Evolutionary conservation across 805 yeast genomes (phyloP).

Genomic region (Metschnikowia peoriensis): DNA sequence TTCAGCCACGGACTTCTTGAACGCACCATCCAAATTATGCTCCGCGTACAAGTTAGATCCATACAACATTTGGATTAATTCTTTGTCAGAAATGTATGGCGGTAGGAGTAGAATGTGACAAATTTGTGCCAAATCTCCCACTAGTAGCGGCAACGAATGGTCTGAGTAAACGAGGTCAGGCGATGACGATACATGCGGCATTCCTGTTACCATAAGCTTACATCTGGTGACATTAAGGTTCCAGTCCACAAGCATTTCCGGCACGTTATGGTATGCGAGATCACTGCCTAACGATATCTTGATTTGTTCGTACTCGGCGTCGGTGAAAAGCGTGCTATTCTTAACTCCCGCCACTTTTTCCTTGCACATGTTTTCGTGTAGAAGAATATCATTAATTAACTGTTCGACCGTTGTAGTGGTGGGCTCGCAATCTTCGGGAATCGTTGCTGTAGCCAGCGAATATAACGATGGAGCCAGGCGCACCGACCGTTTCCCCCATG

Average conservation of each 20-base stretch:
- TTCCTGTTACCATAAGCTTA: constrained; percentile 39
- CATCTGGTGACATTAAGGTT: constrained; percentile 51
- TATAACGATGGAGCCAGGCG: constrained; percentile 45
- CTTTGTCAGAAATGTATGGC: constrained; percentile 43
- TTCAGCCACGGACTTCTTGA: constrained; percentile 48
- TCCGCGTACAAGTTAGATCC: constrained; percentile 47
- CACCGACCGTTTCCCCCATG: constrained; percentile 35
- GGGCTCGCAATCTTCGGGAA: constrained; percentile 45
- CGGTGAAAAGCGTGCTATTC: constrained; percentile 7
- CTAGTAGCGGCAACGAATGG: constrained; percentile 36
- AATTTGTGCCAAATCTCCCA: constrained; percentile 41
- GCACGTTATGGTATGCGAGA: constrained; percentile 34
- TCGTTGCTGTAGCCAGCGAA: constrained; percentile 42
- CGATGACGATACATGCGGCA: constrained; percentile 38
- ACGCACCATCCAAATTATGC: constrained; percentile 43
- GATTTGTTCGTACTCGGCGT: constrained; percentile 27
- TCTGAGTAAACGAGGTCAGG: constrained; percentile 35
- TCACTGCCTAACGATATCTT: constrained; percentile 42
- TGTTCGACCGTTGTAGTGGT: constrained; percentile 43
- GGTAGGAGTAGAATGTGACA: constrained; percentile 41
- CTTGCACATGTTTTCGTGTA: constrained; percentile 33
- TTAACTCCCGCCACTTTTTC: constrained; percentile 16
- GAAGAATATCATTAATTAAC: constrained; percentile 40
- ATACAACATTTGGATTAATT: constrained; percentile 39
- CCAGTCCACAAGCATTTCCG: constrained; percentile 50